A percentile compares a stretch with the other conserved stretches of the same genome.
Conservation (phyloP, 2,329 filamentous ascomycete genomes). For the Pseudogymnoascus sp. region DNA sequence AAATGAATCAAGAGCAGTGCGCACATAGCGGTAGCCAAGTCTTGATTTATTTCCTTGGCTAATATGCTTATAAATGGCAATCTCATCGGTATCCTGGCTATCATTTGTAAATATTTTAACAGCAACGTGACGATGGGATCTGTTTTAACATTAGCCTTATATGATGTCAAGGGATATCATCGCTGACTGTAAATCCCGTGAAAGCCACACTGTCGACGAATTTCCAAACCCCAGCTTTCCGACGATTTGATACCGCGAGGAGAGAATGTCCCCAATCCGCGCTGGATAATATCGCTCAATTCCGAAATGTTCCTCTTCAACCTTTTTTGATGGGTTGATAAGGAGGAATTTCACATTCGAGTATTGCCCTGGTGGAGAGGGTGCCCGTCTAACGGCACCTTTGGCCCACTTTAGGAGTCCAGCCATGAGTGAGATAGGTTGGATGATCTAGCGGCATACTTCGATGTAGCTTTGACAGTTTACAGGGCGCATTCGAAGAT, state of each 20-base stretch:
- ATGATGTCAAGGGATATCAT: constrained; percentile 8
- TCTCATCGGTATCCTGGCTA: constrained; percentile 12
- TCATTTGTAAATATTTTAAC: constrained; percentile 17
- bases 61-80: constrained; percentile 36
- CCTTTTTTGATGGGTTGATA: constrained; percentile 11
- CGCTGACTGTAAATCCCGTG: constrained; percentile 13
- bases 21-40: constrained; percentile 26
- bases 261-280: constrained; percentile 15
- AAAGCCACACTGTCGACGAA: constrained; percentile 15
- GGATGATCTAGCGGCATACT: too few relatives aligned
- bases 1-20: constrained; percentile 32
- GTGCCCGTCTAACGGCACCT: constrained; percentile 11
- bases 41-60: constrained; percentile 22
- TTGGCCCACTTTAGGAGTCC: constrained; percentile 15
- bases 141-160: constrained; percentile 14
- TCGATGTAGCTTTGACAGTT: too few relatives aligned
- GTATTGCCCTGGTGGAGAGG: constrained; percentile 13
- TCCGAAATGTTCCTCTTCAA: constrained; percentile 14
- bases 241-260: constrained; percentile 15
- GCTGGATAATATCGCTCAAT: constrained; percentile 16
- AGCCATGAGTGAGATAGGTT: constrained; percentile 5
- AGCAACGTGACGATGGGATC: constrained; percentile 13
- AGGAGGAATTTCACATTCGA: constrained; percentile 11
- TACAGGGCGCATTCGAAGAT: too few relatives aligned
- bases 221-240: constrained; percentile 18